Percentiles rank a stretch among this genome's conserved stretches.
phyloP scores from a whole-genome alignment of 2,329 filamentous ascomycete genomes.

The Alternaria panax region DNA sequence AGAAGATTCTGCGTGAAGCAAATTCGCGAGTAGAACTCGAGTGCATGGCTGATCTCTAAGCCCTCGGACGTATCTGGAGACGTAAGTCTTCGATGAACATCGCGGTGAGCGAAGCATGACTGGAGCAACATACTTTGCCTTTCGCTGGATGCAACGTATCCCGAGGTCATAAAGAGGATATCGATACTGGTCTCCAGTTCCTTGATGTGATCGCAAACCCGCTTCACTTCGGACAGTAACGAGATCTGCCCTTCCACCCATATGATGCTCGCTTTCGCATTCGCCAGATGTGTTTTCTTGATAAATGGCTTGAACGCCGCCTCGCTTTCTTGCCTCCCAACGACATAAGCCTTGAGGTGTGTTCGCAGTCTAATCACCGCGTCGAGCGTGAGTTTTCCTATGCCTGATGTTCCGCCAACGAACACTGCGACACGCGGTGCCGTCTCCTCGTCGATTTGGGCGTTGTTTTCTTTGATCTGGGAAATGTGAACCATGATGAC shows the following conservation, averaged over 20 bases:
- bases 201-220: constrained; percentile 44
- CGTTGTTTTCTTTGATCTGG: constrained; percentile 36
- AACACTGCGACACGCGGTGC: constrained; percentile 54
- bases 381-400: constrained; percentile 53
- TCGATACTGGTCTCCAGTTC: background rate
- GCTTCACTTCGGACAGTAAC: constrained; percentile 54
- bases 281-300: constrained; percentile 46
- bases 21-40: constrained; percentile 55
- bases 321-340: constrained; percentile 53
- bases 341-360: constrained; percentile 52
- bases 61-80: constrained; percentile 47
- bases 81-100: background rate
- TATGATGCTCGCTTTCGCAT: constrained; percentile 53
- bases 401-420: constrained; percentile 57
- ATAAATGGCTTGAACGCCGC: constrained; percentile 45
- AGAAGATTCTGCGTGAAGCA: constrained; percentile 53
- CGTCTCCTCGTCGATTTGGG: constrained; percentile 50
- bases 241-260: constrained; percentile 56
- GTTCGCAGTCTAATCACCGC: constrained; percentile 31
- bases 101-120: fast-evolving
- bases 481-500: background rate
- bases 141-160: background rate
- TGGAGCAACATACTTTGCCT: background rate
- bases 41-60: constrained; percentile 50
- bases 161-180: background rate